Base-by-base conservation (phyloP, 306 rosid genomes). In the Malus asiatica region DNA sequence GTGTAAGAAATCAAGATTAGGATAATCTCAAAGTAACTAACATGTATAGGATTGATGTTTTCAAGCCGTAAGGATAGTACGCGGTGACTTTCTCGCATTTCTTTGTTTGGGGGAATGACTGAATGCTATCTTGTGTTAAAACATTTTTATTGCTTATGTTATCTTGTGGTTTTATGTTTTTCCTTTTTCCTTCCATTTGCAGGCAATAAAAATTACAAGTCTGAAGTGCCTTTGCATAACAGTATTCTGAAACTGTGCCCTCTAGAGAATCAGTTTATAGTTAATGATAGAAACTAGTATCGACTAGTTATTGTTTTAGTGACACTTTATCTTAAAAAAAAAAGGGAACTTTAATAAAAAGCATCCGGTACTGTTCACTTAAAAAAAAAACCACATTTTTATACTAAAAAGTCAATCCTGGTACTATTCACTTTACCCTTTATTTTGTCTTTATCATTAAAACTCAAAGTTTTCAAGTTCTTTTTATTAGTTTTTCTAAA, bases 1-100 rank as follows among this genome's bases (percentile, higher is more conserved):
- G 53, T 88, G 79, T 83, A 78, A 80, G 80, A 82, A 71, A 61
- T 65, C 76, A 25, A 74, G 72, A 71, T 59, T 58, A 77, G 68
- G 71, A 78, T 73, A 51, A 16, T 70, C 77, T 65, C 68, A 71
- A 81, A 82, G 75, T 69, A 59, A 52, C 74, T 57, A 70, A 70
- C 72, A 60, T 75, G 84, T 82, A 80, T 75, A 76, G 71, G 53
- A 29, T 69, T 76, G 73, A 59, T 63, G 55, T 60, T 67, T 80
- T 70, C 60, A 45, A 71, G 27, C 70, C 12, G 61, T 15, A 78
- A 64, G 19, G 3, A 44, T 15, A 51, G 19, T 18, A 46, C 18
- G 6, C 8, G 8, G 19, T 6, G 5, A 10, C 11, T 15, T 23
- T 25, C 19, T 60, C 1, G 8, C 32, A 23, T 60, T 38, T 40